These are phyloP conservation scores for Fraxinus albicans DNA, from an alignment of 305 asterid species.

Conservation along the genomic window DNA sequence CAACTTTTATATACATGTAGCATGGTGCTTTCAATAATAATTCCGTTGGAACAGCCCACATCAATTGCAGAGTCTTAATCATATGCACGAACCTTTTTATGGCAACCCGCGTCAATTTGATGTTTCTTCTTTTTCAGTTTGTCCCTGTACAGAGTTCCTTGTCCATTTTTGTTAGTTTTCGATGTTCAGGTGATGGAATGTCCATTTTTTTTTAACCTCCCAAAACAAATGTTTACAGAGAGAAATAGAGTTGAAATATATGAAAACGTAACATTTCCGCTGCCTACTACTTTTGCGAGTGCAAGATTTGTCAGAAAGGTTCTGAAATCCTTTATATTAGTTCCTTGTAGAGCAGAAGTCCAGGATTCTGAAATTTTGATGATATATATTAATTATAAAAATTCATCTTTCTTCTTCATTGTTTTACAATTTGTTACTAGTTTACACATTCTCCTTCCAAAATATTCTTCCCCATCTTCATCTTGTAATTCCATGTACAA, in stretches of 20 bases:
- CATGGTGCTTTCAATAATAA: not conserved
- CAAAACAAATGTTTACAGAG: too few species aligned
- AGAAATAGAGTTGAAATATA: not conserved
- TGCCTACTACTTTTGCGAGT: not conserved
- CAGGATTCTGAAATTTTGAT: not conserved
- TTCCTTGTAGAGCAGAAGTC: conserved; percentile 6
- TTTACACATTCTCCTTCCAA: not conserved
- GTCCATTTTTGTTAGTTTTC: too few species aligned
- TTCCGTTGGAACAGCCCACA: not conserved
- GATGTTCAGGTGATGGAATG: too few species aligned
- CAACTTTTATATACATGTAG: too few species aligned
- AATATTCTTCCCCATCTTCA: not conserved
- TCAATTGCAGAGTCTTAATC: not conserved
- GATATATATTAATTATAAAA: not conserved
- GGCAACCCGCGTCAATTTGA: too few species aligned
- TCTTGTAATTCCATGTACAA: not conserved
- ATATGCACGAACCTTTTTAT: too few species aligned
- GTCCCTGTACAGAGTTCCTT: too few species aligned
- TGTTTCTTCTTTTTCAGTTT: too few species aligned
- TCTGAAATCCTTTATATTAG: conserved; percentile 12
- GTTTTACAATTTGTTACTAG: not conserved
- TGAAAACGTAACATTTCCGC: not conserved
- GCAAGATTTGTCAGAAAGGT: not conserved
- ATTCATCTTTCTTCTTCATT: not conserved
- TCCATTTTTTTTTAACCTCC: too few species aligned